Evolutionary conservation across 2,329 filamentous ascomycete genomes (phyloP), one percentile per base, ranked within the genome.

Genomic region (Trichoderma sp.): DNA sequence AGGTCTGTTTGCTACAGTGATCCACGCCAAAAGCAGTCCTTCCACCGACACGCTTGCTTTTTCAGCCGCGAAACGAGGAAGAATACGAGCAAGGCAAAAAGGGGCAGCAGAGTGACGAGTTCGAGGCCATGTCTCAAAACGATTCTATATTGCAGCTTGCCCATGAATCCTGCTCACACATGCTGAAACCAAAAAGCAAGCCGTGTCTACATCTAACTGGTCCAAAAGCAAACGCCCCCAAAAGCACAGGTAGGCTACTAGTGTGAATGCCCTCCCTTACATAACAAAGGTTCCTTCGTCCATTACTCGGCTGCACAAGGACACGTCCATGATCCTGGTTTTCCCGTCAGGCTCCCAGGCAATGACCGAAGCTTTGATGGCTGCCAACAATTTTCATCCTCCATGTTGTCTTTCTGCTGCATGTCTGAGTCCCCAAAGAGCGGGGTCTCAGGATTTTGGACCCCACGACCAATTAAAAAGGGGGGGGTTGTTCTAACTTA

Each of bases 161-260:
- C 63, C 55, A 70, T 66, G 69, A 70, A 58, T 57, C 73, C 39
- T 43, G 23, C 58, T 59, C 32, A n/a, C 39, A 65, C 43, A 68
- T 36, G 65, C 61, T 68, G 55, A 64, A 50, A 68, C 15, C 64
- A 57, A 73, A 73, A 57, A 73, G 65, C 57, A 73, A 58, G 39
- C 17, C 39, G 13, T 59, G 57, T 59, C 72, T 68, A 68, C 39
- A 63, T 72, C 72, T 74, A 72, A 73, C 57, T 74, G 69, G 72
- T 67, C 69, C 62, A 65, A 64, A 59, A 65, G 43, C 63, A 32
- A 68, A 34, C 62, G 59, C 62, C 68, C 47, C n/a, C 20, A 71
- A 36, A 70, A 70, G 30, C 43, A 70, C 64, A 32, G 47, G 43
- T 13, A 32, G 43, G 58, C 34, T 62, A 36, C 57, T 53, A 69